Evolutionary conservation across 2,329 filamentous ascomycete species (phyloP).

Genomic region (Periglandula ipomoeae): DNA sequence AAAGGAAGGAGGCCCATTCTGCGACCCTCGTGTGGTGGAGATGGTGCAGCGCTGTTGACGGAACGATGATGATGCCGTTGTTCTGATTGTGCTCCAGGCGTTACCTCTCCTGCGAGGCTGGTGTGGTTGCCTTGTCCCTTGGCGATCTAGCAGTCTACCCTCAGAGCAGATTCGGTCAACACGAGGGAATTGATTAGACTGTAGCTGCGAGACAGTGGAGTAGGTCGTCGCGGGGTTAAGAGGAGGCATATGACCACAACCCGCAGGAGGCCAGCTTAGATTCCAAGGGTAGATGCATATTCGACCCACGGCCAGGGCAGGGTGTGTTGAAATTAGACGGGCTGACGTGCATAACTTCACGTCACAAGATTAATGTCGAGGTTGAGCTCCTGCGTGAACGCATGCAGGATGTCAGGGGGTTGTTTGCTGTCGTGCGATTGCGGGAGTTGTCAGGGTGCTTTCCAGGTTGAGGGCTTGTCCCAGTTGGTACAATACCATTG

Average conservation of each 20-base stretch:
- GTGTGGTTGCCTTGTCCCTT: background rate
- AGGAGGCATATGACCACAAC: slow-evolving; percentile 10
- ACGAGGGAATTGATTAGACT: slow-evolving; percentile 10
- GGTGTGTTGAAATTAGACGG: slow-evolving; percentile 4
- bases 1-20: slow-evolving; percentile 9
- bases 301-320: slow-evolving; percentile 9
- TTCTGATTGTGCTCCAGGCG: background rate
- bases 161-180: background rate
- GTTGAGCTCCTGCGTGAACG: background rate
- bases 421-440: background rate
- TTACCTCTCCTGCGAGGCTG: background rate
- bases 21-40: slow-evolving; percentile 5
- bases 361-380: slow-evolving; percentile 1
- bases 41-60: background rate
- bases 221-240: slow-evolving; percentile 6
- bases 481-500: background rate
- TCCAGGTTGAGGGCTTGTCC: background rate
- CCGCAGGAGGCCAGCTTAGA: slow-evolving; percentile 7
- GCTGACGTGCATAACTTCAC: slow-evolving; percentile 8
- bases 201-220: slow-evolving; percentile 4
- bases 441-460: background rate
- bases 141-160: background rate
- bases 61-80: background rate
- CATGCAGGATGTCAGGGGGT: slow-evolving; percentile 4
- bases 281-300: slow-evolving; percentile 9